Percentiles rank a stretch among this genome's conserved stretches.
Conservation (phyloP, 208 protist species). For the Phytomonas francai region DNA sequence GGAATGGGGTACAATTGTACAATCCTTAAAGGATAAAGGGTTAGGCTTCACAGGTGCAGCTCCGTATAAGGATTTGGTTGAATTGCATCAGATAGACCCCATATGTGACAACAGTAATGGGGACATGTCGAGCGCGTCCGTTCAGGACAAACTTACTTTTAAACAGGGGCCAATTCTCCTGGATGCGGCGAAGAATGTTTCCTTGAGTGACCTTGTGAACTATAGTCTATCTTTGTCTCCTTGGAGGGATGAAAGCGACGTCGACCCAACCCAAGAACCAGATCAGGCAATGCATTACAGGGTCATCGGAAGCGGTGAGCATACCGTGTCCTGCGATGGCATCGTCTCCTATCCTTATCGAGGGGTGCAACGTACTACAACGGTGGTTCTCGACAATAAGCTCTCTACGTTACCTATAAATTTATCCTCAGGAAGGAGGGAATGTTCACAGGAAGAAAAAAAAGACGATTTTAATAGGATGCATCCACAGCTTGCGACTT, state of each 20-base stretch:
- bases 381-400: neutral
- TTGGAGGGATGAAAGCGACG: neutral
- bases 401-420: neutral
- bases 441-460: neutral
- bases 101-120: neutral
- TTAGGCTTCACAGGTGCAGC: neutral
- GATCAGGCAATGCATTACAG: neutral
- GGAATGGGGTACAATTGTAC: neutral
- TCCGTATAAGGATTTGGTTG: neutral
- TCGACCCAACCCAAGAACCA: neutral
- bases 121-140: neutral
- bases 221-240: neutral
- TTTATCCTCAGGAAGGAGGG: neutral
- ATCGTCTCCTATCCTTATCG: neutral
- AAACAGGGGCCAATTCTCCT: neutral
- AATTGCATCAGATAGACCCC: neutral
- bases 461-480: neutral
- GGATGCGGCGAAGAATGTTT: neutral
- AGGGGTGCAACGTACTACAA: neutral
- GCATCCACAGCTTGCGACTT: neutral
- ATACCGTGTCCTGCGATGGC: neutral
- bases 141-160: neutral
- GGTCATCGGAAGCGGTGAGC: neutral
- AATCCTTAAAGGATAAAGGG: neutral
- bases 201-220: slow-evolving; percentile 4